These are phyloP conservation scores for Phytophthora quininea DNA, from an alignment of 352 stramenopile genomes.

Conservation along the genomic window DNA sequence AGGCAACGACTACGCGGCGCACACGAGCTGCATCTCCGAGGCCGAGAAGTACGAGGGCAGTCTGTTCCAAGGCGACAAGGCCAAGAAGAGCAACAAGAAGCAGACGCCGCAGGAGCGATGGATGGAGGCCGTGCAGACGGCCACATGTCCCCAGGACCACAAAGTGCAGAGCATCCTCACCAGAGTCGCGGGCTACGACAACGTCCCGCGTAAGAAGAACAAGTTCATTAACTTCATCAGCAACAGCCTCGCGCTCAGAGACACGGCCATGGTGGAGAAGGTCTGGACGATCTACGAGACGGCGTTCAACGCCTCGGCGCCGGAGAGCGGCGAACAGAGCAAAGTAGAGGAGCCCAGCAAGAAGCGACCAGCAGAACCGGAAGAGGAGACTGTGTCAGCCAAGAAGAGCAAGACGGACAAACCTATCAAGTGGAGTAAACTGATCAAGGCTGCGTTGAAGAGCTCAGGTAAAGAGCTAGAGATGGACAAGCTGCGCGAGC, in stretches of 20 bases:
- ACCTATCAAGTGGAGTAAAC: constrained; percentile 73
- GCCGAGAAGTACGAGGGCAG: constrained; percentile 94
- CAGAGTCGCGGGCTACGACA: constrained; percentile 83
- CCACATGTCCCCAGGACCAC: constrained; percentile 50
- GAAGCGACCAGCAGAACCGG: constrained; percentile 50
- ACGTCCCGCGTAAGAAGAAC: constrained; percentile 93
- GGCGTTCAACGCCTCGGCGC: constrained; percentile 55
- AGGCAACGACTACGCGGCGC: constrained; percentile 86
- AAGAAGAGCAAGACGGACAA: constrained; percentile 64
- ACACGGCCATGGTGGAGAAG: constrained; percentile 56
- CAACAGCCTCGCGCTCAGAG: constrained; percentile 77
- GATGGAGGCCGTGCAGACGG: constrained; percentile 75
- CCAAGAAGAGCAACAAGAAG: constrained; percentile 68
- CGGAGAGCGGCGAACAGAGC: constrained; percentile 3
- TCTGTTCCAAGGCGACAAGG: constrained; percentile 79
- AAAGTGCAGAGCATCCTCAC: constrained; percentile 75
- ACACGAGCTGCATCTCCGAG: constrained; percentile 94
- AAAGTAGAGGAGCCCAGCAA: constrained; percentile 31
- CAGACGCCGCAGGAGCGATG: constrained; percentile 90
- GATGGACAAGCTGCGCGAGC: constrained; percentile 48
- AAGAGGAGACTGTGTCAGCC: constrained; percentile 22
- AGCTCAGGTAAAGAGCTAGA: constrained; percentile 58
- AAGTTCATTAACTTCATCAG: constrained; percentile 94
- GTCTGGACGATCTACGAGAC: constrained; percentile 79
- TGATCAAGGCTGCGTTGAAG: constrained; percentile 67